Conservation (phyloP, 306 rosid genomes). For the Vigna reflexopilosa region DNA sequence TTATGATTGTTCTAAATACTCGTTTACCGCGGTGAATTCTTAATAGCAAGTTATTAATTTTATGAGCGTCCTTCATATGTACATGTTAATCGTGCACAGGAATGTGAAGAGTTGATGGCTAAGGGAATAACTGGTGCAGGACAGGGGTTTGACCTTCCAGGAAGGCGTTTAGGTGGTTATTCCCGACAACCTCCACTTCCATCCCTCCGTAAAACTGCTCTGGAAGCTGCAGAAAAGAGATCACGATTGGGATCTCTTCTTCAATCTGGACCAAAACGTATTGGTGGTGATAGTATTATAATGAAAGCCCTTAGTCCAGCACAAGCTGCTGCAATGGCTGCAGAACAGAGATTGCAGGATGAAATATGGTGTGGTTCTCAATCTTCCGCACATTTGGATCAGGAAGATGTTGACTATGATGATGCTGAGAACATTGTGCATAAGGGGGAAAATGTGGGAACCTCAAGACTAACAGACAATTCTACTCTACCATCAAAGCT, state of each 20-base stretch:
- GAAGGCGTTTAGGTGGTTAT: slow-evolving; percentile 86
- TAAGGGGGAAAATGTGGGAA: slow-evolving; percentile 47
- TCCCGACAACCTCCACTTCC: slow-evolving; percentile 73
- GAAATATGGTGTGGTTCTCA: slow-evolving; percentile 94
- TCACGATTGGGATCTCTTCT: slow-evolving; percentile 65
- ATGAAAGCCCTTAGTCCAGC: slow-evolving; percentile 83
- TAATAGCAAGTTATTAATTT: slow-evolving; percentile 9
- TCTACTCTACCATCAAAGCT: slow-evolving; percentile 43
- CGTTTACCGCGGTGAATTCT: background rate
- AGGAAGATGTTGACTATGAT: slow-evolving; percentile 56
- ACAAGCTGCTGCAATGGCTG: slow-evolving; percentile 99
- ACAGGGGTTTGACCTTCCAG: slow-evolving; percentile 88
- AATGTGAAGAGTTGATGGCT: slow-evolving; percentile 86
- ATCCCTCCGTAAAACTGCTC: slow-evolving; percentile 70
- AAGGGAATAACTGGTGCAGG: slow-evolving; percentile 82
- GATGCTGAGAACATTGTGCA: slow-evolving; percentile 47
- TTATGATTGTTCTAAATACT: slow-evolving; percentile 4
- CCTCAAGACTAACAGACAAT: slow-evolving; percentile 35
- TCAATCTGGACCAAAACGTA: slow-evolving; percentile 89
- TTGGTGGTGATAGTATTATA: slow-evolving; percentile 83
- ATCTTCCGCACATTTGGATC: slow-evolving; percentile 55
- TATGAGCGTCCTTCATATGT: slow-evolving; percentile 2
- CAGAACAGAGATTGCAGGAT: slow-evolving; percentile 93
- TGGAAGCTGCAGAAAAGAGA: slow-evolving; percentile 88
- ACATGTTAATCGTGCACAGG: slow-evolving; percentile 55